Conservation (phyloP, 768 basidiomycete genomes). For the Xerocomellus dryophilus region DNA sequence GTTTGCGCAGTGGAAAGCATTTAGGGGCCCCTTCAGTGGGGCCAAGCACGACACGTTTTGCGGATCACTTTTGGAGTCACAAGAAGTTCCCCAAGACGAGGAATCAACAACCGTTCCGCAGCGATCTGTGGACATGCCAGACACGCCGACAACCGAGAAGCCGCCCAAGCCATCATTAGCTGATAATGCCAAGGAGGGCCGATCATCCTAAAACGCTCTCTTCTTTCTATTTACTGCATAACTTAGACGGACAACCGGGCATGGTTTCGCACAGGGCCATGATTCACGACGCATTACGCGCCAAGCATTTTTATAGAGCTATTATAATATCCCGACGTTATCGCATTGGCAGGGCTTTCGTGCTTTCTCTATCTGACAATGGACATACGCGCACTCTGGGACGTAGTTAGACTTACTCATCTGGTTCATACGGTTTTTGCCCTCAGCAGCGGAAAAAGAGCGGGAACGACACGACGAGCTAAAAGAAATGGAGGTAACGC, state of each 20-base stretch:
- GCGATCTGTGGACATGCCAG: conserved; percentile 8
- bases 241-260: neutral
- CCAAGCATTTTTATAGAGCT: conserved; percentile 15
- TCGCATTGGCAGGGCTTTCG: conserved; percentile 8
- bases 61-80: conserved; percentile 27
- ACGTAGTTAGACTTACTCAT: conserved; percentile 2
- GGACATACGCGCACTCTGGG: neutral
- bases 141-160: conserved; percentile 23
- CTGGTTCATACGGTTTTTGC: conserved; percentile 1
- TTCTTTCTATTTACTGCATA: conserved; percentile 5
- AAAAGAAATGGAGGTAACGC: conserved; percentile 15
- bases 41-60: conserved; percentile 14
- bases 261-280: conserved; percentile 3
- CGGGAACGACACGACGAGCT: conserved; percentile 2
- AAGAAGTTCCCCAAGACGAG: conserved; percentile 23
- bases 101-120: conserved; percentile 14
- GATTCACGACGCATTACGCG: conserved; percentile 10
- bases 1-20: conserved; percentile 50
- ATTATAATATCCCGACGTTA: conserved; percentile 17
- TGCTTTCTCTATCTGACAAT: conserved; percentile 6
- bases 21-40: conserved; percentile 48
- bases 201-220: conserved; percentile 2
- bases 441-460: conserved; percentile 21
- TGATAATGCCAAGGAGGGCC: conserved; percentile 5
- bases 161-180: conserved; percentile 2